Evolutionary conservation across 225 moss, liverwort and hornwort species (phyloP), one percentile per base, ranked within the genome.

Genomic region (Sphagnum contortum): DNA sequence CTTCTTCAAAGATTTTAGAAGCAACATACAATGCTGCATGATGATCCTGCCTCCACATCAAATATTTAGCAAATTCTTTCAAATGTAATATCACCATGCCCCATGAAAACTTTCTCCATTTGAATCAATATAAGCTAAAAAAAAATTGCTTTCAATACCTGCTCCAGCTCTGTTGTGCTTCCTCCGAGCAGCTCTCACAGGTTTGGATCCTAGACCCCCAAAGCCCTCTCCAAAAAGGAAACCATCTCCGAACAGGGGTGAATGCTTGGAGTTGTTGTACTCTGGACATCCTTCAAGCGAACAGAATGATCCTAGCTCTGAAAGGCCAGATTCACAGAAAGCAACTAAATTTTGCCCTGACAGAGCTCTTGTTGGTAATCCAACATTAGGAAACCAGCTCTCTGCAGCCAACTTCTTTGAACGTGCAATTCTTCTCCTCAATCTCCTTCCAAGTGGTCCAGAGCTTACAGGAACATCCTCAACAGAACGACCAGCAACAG

Each of bases 251-350:
- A 77, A 77, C 12, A 74, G 61, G 11, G 67, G 72, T 47, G 64
- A 58, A 5, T 65, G 59, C 48, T 67, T 76, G 62, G 67, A 70
- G 57, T 72, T 63, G 48, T 72, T 77, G 62, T 73, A 77, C 45
- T 72, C 72, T 57, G 71, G 54, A 55, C 73, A 79, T 67, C 71
- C 79, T 47, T 76, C 71, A 57, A 79, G 71, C 29, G 70, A 67
- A 59, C 80, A 81, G 45, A 74, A 77, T 49, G 74, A 73, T 55
- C 78, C 69, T 49, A 80, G 64, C 47, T 76, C 83, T 9, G 62
- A 70, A 55, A 74, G 62, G 57, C 68, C 76, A 62, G 79, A 74
- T 67, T 66, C 76, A 70, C 76, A 72, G 29, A 77, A 73, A 10
- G 76, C 72, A 60, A 74, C 79, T 56, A 65, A 55, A 68, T 66